Conservation (phyloP, 2,329 filamentous ascomycete species). For the Myriosclerotinia scirpicola region DNA sequence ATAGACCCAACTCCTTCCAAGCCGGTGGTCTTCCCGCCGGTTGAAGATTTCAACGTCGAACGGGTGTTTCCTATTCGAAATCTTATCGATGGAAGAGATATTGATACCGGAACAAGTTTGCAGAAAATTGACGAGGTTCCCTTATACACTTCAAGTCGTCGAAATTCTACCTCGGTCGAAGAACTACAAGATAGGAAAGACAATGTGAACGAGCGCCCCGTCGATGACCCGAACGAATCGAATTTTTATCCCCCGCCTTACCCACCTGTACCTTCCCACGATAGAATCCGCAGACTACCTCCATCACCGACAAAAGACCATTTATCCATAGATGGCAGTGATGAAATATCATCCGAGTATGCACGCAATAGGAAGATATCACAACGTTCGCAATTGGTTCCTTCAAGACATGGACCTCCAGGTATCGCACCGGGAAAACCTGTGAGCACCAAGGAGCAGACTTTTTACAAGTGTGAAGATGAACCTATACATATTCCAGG, state of each 20-base stretch:
- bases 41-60: slow-evolving; percentile 30
- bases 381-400: slow-evolving; percentile 28
- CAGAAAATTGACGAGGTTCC: not conserved
- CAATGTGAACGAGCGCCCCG: not conserved
- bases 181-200: not conserved
- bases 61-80: slow-evolving; percentile 36
- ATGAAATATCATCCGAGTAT: not conserved
- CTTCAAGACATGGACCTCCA: slow-evolving; percentile 29
- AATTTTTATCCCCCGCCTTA: slow-evolving; percentile 29
- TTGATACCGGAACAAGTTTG: not conserved
- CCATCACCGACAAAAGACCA: not conserved
- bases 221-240: slow-evolving; percentile 7
- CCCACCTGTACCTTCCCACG: slow-evolving; percentile 26
- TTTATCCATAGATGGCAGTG: not conserved
- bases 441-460: slow-evolving; percentile 16
- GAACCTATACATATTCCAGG: slow-evolving; percentile 75
- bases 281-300: slow-evolving; percentile 27
- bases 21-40: slow-evolving; percentile 28
- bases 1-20: slow-evolving; percentile 22
- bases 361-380: slow-evolving; percentile 23
- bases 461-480: slow-evolving; percentile 67
- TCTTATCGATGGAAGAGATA: slow-evolving; percentile 24
- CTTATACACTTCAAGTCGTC: not conserved
- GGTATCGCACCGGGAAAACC: slow-evolving; percentile 26
- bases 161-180: not conserved